Conservation (phyloP, 108 stramenopile genomes). For the Fistulifera solaris region DNA sequence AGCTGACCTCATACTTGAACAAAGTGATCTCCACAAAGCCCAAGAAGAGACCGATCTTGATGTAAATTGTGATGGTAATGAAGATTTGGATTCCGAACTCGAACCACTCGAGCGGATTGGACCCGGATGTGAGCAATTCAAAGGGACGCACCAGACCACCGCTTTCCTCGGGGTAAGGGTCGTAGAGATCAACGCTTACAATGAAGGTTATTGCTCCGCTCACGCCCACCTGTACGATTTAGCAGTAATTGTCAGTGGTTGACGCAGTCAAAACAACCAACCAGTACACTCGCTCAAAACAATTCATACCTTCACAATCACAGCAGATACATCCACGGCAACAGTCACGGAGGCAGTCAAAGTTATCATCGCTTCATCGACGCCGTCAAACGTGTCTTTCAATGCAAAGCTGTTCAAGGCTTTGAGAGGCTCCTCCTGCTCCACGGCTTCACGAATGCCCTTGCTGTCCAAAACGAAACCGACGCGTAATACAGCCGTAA, state of each 20-base stretch:
- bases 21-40: background rate
- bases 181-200: conserved; percentile 21
- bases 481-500: background rate
- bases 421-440: conserved; percentile 16
- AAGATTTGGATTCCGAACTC: conserved; percentile 12
- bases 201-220: conserved; percentile 13
- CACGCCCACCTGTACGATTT: conserved; percentile 12
- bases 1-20: background rate
- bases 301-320: conserved; percentile 1
- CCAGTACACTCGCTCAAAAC: too few species aligned
- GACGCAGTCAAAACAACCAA: too few species aligned
- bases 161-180: conserved; percentile 21
- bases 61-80: background rate
- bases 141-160: conserved; percentile 23
- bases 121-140: conserved; percentile 12
- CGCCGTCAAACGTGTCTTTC: conserved; percentile 25
- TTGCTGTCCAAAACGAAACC: conserved; percentile 18
- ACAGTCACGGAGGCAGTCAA: conserved; percentile 12
- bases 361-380: conserved; percentile 16
- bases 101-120: conserved; percentile 24
- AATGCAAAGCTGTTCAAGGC: conserved; percentile 29
- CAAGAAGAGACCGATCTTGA: conserved; percentile 17
- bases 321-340: conserved; percentile 15
- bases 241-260: too few species aligned
- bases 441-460: conserved; percentile 21